Evolutionary conservation across 2,329 filamentous ascomycete species (phyloP).

Genomic region (Lizonia empirigonia): DNA sequence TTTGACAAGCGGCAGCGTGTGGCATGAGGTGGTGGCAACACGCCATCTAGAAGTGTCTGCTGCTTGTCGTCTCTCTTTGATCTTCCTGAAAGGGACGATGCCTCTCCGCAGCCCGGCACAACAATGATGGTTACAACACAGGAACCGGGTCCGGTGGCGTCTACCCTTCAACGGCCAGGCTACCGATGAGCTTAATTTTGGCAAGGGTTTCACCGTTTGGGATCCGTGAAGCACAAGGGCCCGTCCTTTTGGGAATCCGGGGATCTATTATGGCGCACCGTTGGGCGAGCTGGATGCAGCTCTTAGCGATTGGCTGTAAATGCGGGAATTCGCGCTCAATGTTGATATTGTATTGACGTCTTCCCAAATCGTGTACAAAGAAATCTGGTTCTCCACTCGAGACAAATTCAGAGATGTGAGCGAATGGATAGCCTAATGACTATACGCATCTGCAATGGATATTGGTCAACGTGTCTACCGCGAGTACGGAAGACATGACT

Average conservation of each 20-base stretch:
- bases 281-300: neutral
- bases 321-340: neutral
- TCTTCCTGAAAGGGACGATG: neutral
- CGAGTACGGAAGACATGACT: neutral
- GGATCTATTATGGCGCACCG: neutral
- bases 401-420: neutral
- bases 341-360: neutral
- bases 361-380: neutral
- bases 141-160: neutral
- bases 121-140: neutral
- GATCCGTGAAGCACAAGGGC: neutral
- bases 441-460: neutral
- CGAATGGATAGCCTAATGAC: too few species aligned
- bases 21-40: neutral
- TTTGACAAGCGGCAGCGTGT: slow-evolving; percentile 1
- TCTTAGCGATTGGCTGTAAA: neutral
- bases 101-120: neutral
- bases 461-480: neutral
- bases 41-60: slow-evolving; percentile 4
- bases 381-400: neutral
- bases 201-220: neutral
- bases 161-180: neutral
- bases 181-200: neutral
- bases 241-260: neutral
- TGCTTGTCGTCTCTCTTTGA: neutral